Percentiles rank a stretch among this genome's conserved stretches.
These are phyloP conservation scores for Russula virescens DNA, from an alignment of 768 basidiomycete species.

Conservation along the genomic window DNA sequence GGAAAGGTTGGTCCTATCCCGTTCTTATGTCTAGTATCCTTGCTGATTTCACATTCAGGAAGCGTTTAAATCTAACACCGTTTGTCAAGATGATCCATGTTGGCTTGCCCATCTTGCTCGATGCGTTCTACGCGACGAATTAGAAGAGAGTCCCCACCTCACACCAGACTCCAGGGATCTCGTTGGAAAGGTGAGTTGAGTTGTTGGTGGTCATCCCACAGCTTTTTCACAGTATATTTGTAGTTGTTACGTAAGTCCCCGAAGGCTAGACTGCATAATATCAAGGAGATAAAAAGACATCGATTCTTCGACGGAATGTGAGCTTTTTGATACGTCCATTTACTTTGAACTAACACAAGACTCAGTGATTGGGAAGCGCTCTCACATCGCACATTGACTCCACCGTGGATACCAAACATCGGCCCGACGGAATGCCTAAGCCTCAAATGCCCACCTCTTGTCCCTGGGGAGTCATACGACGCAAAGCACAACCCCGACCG, in stretches of 20 bases:
- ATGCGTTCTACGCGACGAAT: constrained; percentile 5
- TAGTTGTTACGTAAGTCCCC: constrained; percentile 14
- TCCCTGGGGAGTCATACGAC: constrained; percentile 1
- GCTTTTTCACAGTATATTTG: not conserved
- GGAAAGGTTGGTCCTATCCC: constrained; percentile 4
- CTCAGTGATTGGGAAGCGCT: constrained; percentile 10
- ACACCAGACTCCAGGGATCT: constrained; percentile 8
- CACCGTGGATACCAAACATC: constrained; percentile 16
- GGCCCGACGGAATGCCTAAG: not conserved
- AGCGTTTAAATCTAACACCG: constrained; percentile 14
- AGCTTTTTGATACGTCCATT: not conserved
- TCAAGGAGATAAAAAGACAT: constrained; percentile 11
- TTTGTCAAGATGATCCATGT: constrained; percentile 5
- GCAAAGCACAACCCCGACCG: not conserved
- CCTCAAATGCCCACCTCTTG: not conserved
- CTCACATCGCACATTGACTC: constrained; percentile 6
- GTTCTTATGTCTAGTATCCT: not conserved
- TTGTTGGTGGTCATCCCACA: not conserved
- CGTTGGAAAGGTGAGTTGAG: not conserved
- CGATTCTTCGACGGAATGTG: constrained; percentile 15
- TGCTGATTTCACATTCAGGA: constrained; percentile 6
- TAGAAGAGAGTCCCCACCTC: constrained; percentile 8
- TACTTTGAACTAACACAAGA: not conserved
- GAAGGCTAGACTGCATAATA: constrained; percentile 7
- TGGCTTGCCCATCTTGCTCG: constrained; percentile 17